phyloP scores from a whole-genome alignment of 2,329 filamentous ascomycete genomes.

The Fusarium algeriense region DNA sequence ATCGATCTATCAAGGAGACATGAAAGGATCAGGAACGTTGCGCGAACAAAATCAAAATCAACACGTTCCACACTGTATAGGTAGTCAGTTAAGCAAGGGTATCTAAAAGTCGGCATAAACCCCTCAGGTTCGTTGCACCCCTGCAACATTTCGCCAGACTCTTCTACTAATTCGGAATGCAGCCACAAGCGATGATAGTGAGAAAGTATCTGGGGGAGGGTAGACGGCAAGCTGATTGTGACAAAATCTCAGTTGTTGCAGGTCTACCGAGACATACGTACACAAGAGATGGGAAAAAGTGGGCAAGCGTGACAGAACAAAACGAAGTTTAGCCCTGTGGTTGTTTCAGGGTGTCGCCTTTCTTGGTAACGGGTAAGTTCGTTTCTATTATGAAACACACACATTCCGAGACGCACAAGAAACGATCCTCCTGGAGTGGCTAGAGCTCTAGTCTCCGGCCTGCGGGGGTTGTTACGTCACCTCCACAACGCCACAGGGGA shows the following conservation, averaged over 20 bases:
- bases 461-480: constrained; percentile 9
- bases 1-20: background rate
- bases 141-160: constrained; percentile 28
- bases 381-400: constrained; percentile 44
- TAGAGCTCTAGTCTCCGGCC: background rate
- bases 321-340: background rate
- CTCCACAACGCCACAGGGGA: constrained; percentile 23
- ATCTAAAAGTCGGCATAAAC: constrained; percentile 8
- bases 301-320: constrained; percentile 19
- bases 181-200: constrained; percentile 31
- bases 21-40: background rate
- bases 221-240: constrained; percentile 5
- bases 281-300: constrained; percentile 18
- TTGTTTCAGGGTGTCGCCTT: constrained; percentile 20
- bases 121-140: constrained; percentile 46
- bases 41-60: background rate
- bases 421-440: constrained; percentile 1
- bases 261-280: background rate
- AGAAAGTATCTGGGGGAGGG: constrained; percentile 21
- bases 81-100: background rate
- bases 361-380: constrained; percentile 31
- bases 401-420: constrained; percentile 34
- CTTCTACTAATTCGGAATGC: constrained; percentile 16
- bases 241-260: constrained; percentile 4
- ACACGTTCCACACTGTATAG: background rate